A percentile compares a stretch with the other conserved stretches of the same genome.
Conservation (phyloP, 106 monocot species). For the Allium fistulosum region DNA sequence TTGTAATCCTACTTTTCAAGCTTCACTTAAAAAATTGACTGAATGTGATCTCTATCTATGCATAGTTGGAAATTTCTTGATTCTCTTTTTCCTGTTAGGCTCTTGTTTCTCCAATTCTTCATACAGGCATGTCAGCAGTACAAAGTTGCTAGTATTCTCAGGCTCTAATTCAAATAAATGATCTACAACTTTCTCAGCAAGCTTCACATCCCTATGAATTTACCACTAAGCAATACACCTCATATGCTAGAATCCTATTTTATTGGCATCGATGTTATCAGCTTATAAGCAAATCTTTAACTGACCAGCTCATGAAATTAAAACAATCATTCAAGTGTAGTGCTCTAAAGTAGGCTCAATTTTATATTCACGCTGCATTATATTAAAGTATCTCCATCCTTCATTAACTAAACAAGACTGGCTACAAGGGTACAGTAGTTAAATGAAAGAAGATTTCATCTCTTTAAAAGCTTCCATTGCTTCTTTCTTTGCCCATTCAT, state of each 20-base stretch:
- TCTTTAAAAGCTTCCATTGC: conserved; percentile 42
- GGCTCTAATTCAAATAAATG: conserved; percentile 62
- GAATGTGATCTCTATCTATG: too few species aligned
- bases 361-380: conserved; percentile 56
- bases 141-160: conserved; percentile 56
- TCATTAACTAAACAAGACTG: conserved; percentile 58
- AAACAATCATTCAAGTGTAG: conserved; percentile 69
- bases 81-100: conserved; percentile 23
- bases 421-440: conserved; percentile 48
- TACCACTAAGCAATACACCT: conserved; percentile 64
- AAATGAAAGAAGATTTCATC: conserved; percentile 50
- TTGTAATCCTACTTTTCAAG: too few species aligned
- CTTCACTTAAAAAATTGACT: too few species aligned
- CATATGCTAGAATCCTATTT: conserved; percentile 52
- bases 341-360: conserved; percentile 67
- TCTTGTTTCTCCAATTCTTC: conserved; percentile 69
- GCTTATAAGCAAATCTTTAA: conserved; percentile 48
- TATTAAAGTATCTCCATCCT: conserved; percentile 60
- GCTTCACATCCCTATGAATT: conserved; percentile 55
- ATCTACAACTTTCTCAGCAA: conserved; percentile 75
- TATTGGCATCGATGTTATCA: conserved; percentile 66
- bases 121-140: conserved; percentile 68
- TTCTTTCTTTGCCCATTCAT: conserved; percentile 54
- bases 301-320: conserved; percentile 55
- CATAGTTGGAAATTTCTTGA: too few species aligned